phyloP scores from a whole-genome alignment of 2,329 filamentous ascomycete species.

The Alternaria arbusti region DNA sequence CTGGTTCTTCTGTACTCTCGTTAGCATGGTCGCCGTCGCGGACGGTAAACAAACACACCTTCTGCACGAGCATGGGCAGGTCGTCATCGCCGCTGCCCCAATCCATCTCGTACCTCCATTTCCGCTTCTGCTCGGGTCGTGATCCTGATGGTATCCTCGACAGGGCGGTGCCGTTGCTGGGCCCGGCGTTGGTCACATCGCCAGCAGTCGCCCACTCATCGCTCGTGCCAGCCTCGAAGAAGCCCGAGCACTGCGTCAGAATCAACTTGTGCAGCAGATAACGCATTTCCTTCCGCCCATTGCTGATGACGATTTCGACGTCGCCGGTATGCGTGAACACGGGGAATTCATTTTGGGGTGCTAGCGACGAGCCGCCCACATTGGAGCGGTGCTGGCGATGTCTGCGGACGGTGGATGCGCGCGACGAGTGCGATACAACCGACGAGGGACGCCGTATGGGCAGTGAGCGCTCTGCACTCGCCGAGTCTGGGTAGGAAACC shows the following conservation, averaged over 20 bases:
- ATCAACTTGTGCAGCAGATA: slow-evolving; percentile 90
- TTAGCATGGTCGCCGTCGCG: slow-evolving; percentile 13
- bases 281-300: slow-evolving; percentile 74
- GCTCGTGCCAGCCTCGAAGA: slow-evolving; percentile 87
- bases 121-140: slow-evolving; percentile 58
- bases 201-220: slow-evolving; percentile 72
- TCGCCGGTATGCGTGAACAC: slow-evolving; percentile 89
- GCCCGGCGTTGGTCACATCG: slow-evolving; percentile 29
- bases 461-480: slow-evolving; percentile 60
- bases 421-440: slow-evolving; percentile 62
- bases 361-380: slow-evolving; percentile 70
- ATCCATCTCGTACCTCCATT: slow-evolving; percentile 90
- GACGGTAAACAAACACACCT: slow-evolving; percentile 55
- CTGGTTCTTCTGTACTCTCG: slow-evolving; percentile 29
- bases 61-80: slow-evolving; percentile 87
- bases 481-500: slow-evolving; percentile 67
- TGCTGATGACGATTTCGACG: slow-evolving; percentile 82
- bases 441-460: slow-evolving; percentile 68
- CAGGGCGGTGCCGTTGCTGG: slow-evolving; percentile 41
- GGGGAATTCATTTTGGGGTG: slow-evolving; percentile 88
- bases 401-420: slow-evolving; percentile 62
- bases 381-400: slow-evolving; percentile 84
- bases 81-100: slow-evolving; percentile 72
- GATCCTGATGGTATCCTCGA: slow-evolving; percentile 50
- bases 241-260: slow-evolving; percentile 86